These are phyloP conservation scores for Puccinia polysora DNA, from an alignment of 1,284 basidiomycete genomes.

Conservation along the genomic window DNA sequence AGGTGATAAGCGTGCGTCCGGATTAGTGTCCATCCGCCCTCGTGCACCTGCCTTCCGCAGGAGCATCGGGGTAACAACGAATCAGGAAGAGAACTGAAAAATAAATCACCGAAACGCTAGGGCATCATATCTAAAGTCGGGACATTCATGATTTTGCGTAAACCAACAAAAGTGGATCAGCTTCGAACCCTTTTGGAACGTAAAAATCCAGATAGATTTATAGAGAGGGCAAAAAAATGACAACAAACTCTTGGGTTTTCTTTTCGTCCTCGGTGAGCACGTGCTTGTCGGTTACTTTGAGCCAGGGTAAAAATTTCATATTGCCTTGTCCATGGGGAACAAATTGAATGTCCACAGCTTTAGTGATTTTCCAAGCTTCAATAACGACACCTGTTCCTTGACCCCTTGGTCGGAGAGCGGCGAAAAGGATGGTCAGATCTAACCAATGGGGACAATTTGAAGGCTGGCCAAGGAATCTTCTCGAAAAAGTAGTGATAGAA, in stretches of 20 bases:
- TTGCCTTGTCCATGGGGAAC: slow-evolving; percentile 40
- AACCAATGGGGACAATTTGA: no score
- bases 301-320: slow-evolving; percentile 40
- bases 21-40: no score
- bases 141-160: no score
- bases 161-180: no score
- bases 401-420: not conserved
- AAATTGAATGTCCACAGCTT: slow-evolving; percentile 54
- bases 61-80: not conserved
- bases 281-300: slow-evolving; percentile 68
- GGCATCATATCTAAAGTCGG: slow-evolving; percentile 43
- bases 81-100: no score
- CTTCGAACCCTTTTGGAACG: no score
- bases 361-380: slow-evolving; percentile 86
- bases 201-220: not conserved
- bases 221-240: no score
- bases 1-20: no score
- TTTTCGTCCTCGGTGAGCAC: slow-evolving; percentile 87
- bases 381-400: slow-evolving; percentile 66
- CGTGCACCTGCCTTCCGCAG: not conserved
- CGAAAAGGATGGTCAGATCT: no score
- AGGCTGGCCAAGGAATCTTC: no score
- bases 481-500: no score
- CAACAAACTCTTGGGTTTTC: slow-evolving; percentile 92
- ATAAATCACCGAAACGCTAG: slow-evolving; percentile 49